Evolutionary conservation across 352 stramenopile genomes (phyloP).

Genomic region (Phytopythium vexans): DNA sequence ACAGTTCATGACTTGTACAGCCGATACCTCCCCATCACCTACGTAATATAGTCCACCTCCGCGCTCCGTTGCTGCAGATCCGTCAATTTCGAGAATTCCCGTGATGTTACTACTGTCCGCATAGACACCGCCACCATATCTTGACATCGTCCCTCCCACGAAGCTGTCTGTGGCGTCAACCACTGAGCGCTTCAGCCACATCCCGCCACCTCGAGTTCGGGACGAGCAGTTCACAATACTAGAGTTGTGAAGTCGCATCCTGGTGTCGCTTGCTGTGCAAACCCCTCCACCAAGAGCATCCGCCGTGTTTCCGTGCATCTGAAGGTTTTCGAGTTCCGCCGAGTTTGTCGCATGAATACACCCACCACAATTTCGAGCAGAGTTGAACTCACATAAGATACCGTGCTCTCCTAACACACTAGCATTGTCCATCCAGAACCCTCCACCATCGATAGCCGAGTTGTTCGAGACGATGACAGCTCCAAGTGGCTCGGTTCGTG

Average conservation of each 20-base stretch:
- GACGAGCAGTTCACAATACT: no score
- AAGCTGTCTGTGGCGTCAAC: no score
- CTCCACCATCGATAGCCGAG: neutral
- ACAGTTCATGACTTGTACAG: constrained; percentile 6
- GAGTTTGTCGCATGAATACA: neutral
- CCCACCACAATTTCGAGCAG: neutral
- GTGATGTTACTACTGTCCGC: neutral
- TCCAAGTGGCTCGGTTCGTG: neutral
- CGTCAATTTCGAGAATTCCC: no score
- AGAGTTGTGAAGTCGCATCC: no score
- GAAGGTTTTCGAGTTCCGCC: neutral
- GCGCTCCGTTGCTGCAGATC: neutral
- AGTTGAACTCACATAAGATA: constrained; percentile 1
- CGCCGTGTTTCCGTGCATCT: neutral
- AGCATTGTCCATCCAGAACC: neutral
- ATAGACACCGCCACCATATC: constrained; percentile 13
- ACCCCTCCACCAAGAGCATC: neutral
- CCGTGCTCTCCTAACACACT: neutral
- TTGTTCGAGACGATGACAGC: neutral
- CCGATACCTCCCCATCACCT: constrained; percentile 6
- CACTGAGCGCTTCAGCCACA: no score
- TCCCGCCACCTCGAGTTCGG: no score
- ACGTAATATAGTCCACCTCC: constrained; percentile 22
- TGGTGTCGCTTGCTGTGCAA: neutral
- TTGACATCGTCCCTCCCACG: no score